Evolutionary conservation across 1,284 basidiomycete species (phyloP).

Genomic region (Pterulicium gracile): DNA sequence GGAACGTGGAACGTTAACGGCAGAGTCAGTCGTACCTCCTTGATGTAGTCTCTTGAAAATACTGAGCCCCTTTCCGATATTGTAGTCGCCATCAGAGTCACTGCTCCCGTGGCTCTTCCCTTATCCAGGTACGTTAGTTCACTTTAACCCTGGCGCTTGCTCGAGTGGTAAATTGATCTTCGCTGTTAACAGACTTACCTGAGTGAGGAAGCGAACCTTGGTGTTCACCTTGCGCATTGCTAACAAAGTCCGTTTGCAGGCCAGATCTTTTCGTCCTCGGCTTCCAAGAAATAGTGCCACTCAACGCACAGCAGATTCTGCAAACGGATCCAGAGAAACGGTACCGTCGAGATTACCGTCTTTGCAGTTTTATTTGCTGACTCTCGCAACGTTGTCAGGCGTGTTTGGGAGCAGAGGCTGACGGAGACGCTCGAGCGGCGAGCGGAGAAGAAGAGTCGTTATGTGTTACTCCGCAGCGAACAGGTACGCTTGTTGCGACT

Average conservation of each 20-base stretch:
- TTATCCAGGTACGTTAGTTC: constrained; percentile 7
- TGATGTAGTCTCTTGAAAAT: neutral
- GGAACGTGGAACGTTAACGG: constrained; percentile 98
- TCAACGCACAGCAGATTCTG: constrained; percentile 94
- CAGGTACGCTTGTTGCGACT: constrained; percentile 41
- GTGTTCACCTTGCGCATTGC: neutral
- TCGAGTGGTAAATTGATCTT: constrained; percentile 11
- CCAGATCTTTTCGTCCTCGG: constrained; percentile 89
- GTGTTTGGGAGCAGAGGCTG: constrained; percentile 80
- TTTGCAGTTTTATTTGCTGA: too few relatives aligned
- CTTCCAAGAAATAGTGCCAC: constrained; percentile 96
- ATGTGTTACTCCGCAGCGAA: constrained; percentile 85
- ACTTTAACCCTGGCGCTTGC: constrained; percentile 1
- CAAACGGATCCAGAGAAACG: constrained; percentile 94
- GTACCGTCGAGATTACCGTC: too few relatives aligned
- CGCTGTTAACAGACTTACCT: constrained; percentile 24
- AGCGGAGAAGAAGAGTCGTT: constrained; percentile 58
- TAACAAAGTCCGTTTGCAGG: constrained; percentile 25
- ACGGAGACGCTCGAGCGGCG: constrained; percentile 68
- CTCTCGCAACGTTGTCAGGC: constrained; percentile 30
- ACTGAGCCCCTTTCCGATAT: constrained; percentile 7
- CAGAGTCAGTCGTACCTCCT: constrained; percentile 34
- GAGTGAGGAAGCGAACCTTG: neutral
- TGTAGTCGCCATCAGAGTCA: constrained; percentile 69
- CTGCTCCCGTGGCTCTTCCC: constrained; percentile 90